phyloP scores from a whole-genome alignment of 768 basidiomycete genomes.

The Clavaria fumosa region DNA sequence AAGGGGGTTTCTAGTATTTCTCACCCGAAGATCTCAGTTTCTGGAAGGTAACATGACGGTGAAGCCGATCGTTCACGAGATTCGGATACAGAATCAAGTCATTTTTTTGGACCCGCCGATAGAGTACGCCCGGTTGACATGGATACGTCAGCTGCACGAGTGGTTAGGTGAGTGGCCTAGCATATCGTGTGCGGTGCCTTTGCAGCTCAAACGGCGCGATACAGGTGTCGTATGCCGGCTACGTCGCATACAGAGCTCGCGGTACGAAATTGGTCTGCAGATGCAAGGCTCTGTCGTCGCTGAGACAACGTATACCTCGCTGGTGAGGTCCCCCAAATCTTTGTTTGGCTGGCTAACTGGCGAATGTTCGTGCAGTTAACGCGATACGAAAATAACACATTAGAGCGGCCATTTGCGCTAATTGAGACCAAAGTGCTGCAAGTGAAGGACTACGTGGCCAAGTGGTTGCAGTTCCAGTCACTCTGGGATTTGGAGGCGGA shows the following conservation, averaged over 20 bases:
- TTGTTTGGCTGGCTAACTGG: background rate
- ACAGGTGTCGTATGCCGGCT: conserved; percentile 77
- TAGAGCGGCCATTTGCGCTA: conserved; percentile 69
- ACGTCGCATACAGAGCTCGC: conserved; percentile 79
- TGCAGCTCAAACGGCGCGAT: background rate
- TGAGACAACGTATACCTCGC: conserved; percentile 70
- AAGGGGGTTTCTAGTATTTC: background rate
- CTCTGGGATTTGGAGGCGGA: conserved; percentile 97
- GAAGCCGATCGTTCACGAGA: conserved; percentile 85
- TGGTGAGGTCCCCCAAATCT: conserved; percentile 33
- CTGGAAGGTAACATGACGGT: conserved; percentile 61
- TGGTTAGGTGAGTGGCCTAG: conserved; percentile 67
- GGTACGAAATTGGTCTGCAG: conserved; percentile 93
- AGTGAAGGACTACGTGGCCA: conserved; percentile 81
- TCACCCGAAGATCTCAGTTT: conserved; percentile 26
- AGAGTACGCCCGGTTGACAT: conserved; percentile 80
- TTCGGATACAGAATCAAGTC: conserved; percentile 96
- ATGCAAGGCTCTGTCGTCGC: conserved; percentile 53
- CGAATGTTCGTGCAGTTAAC: conserved; percentile 36
- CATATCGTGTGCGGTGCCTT: too few relatives aligned
- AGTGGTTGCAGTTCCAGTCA: conserved; percentile 99
- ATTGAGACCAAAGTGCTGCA: conserved; percentile 82
- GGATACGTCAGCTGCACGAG: conserved; percentile 81
- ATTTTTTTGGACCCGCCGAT: conserved; percentile 98
- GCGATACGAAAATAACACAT: conserved; percentile 52